Base-by-base conservation (phyloP, 2,329 filamentous ascomycete genomes). In the Dactylella cylindrospora region DNA sequence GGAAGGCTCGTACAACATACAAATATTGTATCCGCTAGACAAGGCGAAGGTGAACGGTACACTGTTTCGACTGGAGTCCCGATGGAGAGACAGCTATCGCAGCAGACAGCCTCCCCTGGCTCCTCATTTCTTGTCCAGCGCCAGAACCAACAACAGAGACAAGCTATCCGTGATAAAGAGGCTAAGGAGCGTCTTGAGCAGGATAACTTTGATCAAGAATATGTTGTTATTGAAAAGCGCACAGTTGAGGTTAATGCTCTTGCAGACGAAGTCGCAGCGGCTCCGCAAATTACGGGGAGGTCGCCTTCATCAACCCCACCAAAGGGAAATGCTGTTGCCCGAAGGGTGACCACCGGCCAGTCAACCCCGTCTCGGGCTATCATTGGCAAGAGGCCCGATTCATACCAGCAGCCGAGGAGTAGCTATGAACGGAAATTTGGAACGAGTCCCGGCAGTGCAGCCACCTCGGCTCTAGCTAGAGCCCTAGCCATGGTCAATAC, bases 191-290 rank as follows among this genome's bases (percentile, higher is more conserved):
- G 83, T 59, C 84, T 81, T 77, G 70, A 82, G 43, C 77, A 78
- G 32, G 83, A 86, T 66, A 78, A 79, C 38, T 86, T 95, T 68
- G 90, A 95, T 71, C 83, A 91, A 66, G 93, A 97, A 67, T 98
- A 97, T 69, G 91, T 98, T 15, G 79, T 97, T 20, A 88, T 98
- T 9, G 93, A 98, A 75, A 95, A 96, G 76, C 84, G 86, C 66
- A 86, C 90, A 15, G 90, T 98, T 8, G 91, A 97, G 72, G 91
- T 98, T 44, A 97, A 98, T 72, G 93, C 93, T 2, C 86, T 98
- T 69, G 93, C 93, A 17, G 93, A 98, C 73, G 91, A 97, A 73
- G 77, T 98, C 70, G 90, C 89, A 36, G 86, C 90, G 46, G 91
- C 87, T 69, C 86, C 87, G 40, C 83, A 83, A 43, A 74, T 84